phyloP scores from a whole-genome alignment of 75 land plant genomes.

The Chamaecyparis obtusa region DNA sequence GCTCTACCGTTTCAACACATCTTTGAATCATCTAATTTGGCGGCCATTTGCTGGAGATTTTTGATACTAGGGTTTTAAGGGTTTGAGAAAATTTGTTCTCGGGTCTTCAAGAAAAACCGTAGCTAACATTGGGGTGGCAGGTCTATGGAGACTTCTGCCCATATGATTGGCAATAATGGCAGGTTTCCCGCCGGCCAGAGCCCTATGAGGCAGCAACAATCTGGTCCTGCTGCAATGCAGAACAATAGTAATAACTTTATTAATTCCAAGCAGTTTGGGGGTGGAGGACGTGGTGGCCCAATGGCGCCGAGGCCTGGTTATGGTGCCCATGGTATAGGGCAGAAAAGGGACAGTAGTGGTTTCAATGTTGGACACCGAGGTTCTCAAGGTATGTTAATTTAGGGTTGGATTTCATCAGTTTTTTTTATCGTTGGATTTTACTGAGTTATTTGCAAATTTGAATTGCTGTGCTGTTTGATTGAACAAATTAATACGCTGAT shows the following conservation, averaged over 20 bases:
- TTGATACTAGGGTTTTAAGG: neutral
- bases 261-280: neutral
- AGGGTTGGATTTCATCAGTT: neutral
- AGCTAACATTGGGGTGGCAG: too few relatives aligned
- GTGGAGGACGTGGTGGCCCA: neutral
- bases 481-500: neutral
- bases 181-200: neutral
- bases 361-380: slow-evolving; percentile 2
- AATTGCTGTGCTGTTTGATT: neutral
- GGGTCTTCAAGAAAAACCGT: neutral
- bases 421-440: neutral
- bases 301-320: neutral
- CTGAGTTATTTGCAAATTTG: neutral
- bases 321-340: neutral
- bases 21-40: neutral
- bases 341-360: neutral
- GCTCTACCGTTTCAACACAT: neutral
- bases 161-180: neutral
- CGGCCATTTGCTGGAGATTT: neutral
- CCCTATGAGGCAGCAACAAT: neutral
- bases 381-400: neutral
- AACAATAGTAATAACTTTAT: neutral
- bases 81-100: neutral
- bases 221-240: neutral
- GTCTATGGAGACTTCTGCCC: neutral